phyloP scores from a whole-genome alignment of 176 grass and related monocot species.

The Puccinellia tenuiflora region DNA sequence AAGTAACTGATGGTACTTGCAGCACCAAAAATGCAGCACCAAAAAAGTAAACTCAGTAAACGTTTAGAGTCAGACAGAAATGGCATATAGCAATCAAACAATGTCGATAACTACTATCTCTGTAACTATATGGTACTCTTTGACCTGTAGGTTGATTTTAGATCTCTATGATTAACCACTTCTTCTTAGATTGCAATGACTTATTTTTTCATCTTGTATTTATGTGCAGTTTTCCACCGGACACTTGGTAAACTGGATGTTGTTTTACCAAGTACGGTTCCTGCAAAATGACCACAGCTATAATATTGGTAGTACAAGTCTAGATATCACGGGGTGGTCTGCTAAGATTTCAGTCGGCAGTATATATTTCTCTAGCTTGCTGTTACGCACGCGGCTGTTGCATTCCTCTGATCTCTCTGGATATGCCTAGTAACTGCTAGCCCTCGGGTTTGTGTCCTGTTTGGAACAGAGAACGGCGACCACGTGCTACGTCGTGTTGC shows the following conservation, averaged over 20 bases:
- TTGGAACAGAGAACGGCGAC: conserved; percentile 31
- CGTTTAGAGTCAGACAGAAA: not conserved
- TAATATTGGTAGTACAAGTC: too few relatives aligned
- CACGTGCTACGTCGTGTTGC: conserved; percentile 65
- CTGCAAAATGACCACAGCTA: too few relatives aligned
- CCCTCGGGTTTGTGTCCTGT: too few relatives aligned
- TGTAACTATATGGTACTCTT: not conserved
- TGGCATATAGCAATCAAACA: not conserved
- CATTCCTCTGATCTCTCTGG: too few relatives aligned
- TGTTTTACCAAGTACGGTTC: too few relatives aligned
- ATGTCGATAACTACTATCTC: not conserved
- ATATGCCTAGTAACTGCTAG: too few relatives aligned
- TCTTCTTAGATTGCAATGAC: not conserved
- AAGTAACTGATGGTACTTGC: not conserved
- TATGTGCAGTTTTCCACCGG: conserved; percentile 55
- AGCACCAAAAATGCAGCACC: not conserved
- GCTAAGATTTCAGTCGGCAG: too few relatives aligned
- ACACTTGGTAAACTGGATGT: conserved; percentile 69
- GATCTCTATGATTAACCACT: not conserved
- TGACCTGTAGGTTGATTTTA: not conserved
- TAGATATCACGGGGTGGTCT: too few relatives aligned
- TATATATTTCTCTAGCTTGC: too few relatives aligned
- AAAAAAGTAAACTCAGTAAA: not conserved
- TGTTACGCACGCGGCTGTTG: too few relatives aligned
- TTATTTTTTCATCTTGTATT: conserved; percentile 8